phyloP scores from a whole-genome alignment of 2,329 filamentous ascomycete genomes.

The Curvularia sp. region DNA sequence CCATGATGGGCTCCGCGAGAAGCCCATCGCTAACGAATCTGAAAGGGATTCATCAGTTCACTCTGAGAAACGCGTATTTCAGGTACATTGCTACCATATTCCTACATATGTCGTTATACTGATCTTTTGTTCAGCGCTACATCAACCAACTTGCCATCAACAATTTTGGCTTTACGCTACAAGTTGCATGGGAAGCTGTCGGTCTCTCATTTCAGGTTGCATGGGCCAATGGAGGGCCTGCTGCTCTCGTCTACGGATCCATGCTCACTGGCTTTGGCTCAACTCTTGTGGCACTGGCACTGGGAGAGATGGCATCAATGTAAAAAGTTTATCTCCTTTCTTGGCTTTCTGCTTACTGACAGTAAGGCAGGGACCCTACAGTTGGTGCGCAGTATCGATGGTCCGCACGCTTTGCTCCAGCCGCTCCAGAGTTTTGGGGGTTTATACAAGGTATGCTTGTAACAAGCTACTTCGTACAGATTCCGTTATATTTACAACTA shows the following conservation, averaged over 20 bases:
- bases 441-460: conserved; percentile 24
- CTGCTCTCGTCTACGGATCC: conserved; percentile 26
- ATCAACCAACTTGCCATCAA: conserved; percentile 22
- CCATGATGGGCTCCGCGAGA: background rate
- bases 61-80: conserved; percentile 1
- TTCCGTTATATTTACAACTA: background rate
- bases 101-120: background rate
- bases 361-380: conserved; percentile 12
- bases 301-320: conserved; percentile 37
- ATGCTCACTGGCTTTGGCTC: conserved; percentile 29
- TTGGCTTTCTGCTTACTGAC: background rate
- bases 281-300: conserved; percentile 36
- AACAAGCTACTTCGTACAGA: background rate
- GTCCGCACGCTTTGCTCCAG: conserved; percentile 26
- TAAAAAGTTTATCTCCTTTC: conserved; percentile 19
- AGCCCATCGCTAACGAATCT: too few species aligned
- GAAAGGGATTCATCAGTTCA: background rate
- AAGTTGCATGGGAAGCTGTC: conserved; percentile 22
- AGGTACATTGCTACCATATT: background rate
- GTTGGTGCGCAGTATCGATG: conserved; percentile 37
- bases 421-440: conserved; percentile 27
- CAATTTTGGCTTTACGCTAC: conserved; percentile 23
- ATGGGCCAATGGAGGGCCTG: conserved; percentile 30
- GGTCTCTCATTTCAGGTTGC: conserved; percentile 22
- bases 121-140: conserved; percentile 18